Evolutionary conservation across 306 rosid genomes (phyloP).

Genomic region (Inga laurina): DNA sequence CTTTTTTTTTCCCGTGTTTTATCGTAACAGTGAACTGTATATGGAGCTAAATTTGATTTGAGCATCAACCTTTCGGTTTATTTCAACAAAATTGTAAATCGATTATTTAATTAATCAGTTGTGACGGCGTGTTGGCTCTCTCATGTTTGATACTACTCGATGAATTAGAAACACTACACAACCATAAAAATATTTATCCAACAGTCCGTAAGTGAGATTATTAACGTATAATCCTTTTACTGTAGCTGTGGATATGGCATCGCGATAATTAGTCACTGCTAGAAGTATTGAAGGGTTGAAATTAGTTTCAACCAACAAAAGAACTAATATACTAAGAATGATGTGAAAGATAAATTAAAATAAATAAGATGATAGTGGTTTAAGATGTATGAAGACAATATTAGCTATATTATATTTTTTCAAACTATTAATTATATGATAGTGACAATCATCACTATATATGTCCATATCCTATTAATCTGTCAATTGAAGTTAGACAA

Average conservation of each 20-base stretch:
- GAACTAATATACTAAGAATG: not conserved
- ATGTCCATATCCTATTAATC: too few relatives aligned
- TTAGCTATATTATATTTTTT: not conserved
- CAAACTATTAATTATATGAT: not conserved
- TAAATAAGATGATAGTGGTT: not conserved
- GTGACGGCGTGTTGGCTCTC: not conserved
- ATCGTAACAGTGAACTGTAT: not conserved
- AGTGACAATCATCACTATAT: too few relatives aligned
- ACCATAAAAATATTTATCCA: not conserved
- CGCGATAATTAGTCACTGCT: too few relatives aligned
- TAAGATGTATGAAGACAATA: not conserved
- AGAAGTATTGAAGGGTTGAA: not conserved
- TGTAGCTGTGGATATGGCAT: too few relatives aligned
- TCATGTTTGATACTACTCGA: not conserved
- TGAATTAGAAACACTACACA: not conserved
- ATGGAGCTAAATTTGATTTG: slow-evolving; percentile 11
- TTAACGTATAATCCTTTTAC: not conserved
- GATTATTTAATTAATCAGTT: not conserved
- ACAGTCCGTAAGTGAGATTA: not conserved
- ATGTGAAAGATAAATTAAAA: not conserved
- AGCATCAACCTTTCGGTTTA: not conserved
- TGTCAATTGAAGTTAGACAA: too few relatives aligned
- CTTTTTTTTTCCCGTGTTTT: not conserved
- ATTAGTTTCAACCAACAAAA: not conserved
- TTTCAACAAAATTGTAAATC: not conserved